Base-by-base conservation (phyloP, 805 yeast species). In the Myxozyma neotropica region DNA sequence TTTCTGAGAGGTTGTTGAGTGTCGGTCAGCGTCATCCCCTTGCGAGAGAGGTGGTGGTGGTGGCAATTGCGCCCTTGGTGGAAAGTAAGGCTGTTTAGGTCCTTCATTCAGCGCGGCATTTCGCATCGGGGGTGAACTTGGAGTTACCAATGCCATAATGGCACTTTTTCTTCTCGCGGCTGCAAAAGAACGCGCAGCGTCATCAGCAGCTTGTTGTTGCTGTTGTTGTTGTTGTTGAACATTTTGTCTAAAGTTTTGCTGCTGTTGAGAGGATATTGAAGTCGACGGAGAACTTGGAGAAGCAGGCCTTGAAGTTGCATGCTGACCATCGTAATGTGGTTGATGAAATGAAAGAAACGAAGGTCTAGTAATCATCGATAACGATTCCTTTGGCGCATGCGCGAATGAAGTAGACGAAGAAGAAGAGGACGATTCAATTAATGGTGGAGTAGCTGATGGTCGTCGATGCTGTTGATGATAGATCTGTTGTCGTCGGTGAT, bases 301-400 rank as follows among this genome's bases (percentile, higher is more conserved):
- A 13, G 50, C 8, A 26, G 35, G 45, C 4, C 43, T 42, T 3
- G 53, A 46, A 5, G 46, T 38, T 8, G 58, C 58, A 26, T 55
- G 58, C 24, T 55, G 52, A 13, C 58, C 58, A 29, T 55, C 47
- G 17, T 55, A 55, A 24, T 42, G 49, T 3, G 58, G 58, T 21
- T 55, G 58, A 42, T 39, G 52, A n/a, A 39, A 40, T 1, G 46
- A 27, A 10, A 13, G 29, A n/a, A 48, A 48, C 15, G 43, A 15
- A 10, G 33, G 33, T 29, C 33, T 29, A 29, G 46, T n/a, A n/a
- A n/a, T n/a, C n/a, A n/a, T n/a, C n/a, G n/a, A n/a, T n/a, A n/a
- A n/a, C n/a, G n/a, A n/a, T n/a, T n/a, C n/a, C n/a, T n/a, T n/a
- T n/a, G n/a, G n/a, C n/a, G n/a, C n/a, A n/a, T n/a, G n/a, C n/a